A percentile compares a stretch with the other conserved stretches of the same genome.
These are phyloP conservation scores for Logfia minima DNA, from an alignment of 129 eudicot species.

Conservation along the genomic window DNA sequence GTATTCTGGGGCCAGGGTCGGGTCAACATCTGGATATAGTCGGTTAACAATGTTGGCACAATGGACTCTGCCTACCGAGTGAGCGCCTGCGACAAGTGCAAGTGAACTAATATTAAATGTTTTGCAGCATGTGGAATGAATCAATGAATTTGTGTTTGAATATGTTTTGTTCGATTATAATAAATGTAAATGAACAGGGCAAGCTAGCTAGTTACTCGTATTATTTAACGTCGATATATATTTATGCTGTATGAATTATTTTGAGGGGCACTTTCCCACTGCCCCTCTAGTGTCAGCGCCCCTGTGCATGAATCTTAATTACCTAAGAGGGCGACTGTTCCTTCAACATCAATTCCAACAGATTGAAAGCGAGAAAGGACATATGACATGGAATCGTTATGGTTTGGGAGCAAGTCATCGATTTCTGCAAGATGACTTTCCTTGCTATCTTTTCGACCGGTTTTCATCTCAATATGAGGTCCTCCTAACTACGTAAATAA, in stretches of 20 bases:
- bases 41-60: slow-evolving; percentile 67
- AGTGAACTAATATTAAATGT: neutral
- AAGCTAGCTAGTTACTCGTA: too few relatives aligned
- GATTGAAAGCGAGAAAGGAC: slow-evolving; percentile 68
- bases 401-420: slow-evolving; percentile 60
- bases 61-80: slow-evolving; percentile 85
- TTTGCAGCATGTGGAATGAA: neutral
- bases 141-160: neutral
- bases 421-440: slow-evolving; percentile 52
- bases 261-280: too few relatives aligned
- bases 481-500: slow-evolving; percentile 61
- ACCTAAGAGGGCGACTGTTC: slow-evolving; percentile 85
- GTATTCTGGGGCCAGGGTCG: slow-evolving; percentile 55
- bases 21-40: slow-evolving; percentile 79
- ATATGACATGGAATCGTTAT: slow-evolving; percentile 49
- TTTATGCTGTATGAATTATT: too few relatives aligned
- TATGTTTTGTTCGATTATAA: too few relatives aligned
- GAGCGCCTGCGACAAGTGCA: slow-evolving; percentile 55
- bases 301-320: too few relatives aligned
- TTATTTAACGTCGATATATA: too few relatives aligned
- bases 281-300: too few relatives aligned
- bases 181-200: too few relatives aligned
- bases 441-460: slow-evolving; percentile 74
- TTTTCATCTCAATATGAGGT: slow-evolving; percentile 74
- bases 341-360: slow-evolving; percentile 78